A percentile compares a stretch with the other conserved stretches of the same genome.
These are phyloP conservation scores for Potentilla sterilis DNA, from an alignment of 306 rosid species.

Conservation along the genomic window DNA sequence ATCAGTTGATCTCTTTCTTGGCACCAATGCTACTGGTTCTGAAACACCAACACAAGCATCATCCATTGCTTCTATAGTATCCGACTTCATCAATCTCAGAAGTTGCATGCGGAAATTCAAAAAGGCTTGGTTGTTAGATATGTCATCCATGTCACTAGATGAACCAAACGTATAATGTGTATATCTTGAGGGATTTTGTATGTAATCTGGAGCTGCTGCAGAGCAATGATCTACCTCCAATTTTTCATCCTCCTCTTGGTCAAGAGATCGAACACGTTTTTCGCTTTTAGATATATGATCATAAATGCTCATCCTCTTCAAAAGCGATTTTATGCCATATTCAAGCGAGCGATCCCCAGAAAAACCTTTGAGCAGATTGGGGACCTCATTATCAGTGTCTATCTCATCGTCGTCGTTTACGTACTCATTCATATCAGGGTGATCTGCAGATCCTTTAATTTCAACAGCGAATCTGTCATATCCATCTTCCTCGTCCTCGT, in stretches of 20 bases:
- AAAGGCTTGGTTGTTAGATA: background rate
- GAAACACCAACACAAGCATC: background rate
- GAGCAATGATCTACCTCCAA: background rate
- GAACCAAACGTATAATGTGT: background rate
- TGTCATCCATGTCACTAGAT: background rate
- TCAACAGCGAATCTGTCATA: background rate
- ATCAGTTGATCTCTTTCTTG: background rate
- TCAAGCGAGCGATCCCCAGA: background rate
- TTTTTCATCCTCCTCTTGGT: background rate
- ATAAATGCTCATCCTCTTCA: background rate
- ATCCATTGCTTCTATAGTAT: background rate
- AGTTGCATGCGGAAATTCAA: background rate
- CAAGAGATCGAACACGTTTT: background rate
- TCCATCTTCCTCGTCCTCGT: background rate
- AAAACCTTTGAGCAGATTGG: background rate
- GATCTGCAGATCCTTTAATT: background rate
- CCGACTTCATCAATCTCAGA: background rate
- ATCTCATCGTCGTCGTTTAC: background rate
- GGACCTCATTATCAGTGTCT: background rate
- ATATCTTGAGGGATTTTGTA: background rate
- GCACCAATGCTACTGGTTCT: background rate
- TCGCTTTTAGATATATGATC: background rate
- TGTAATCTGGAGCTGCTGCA: background rate
- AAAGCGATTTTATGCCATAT: background rate
- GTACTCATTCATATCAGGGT: background rate